Base-by-base conservation (phyloP, 371 early-diverging fungal genomes). In the Dipsacomyces acuminosporus region DNA sequence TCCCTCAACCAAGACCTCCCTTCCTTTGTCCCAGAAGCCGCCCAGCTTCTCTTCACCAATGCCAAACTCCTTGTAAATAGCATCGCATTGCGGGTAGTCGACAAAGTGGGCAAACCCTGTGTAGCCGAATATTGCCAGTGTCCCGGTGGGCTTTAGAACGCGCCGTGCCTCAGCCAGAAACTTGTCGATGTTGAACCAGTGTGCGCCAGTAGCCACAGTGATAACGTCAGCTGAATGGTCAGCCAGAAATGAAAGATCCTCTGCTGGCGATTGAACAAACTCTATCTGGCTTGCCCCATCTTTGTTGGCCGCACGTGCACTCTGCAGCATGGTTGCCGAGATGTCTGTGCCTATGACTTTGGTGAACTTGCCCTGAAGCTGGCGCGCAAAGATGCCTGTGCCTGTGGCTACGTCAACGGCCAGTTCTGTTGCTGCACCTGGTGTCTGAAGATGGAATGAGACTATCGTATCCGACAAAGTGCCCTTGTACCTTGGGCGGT, bases 91-190 rank as follows among this genome's bases (percentile, higher is more conserved):
- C 64, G 61, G 57, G 61, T 64, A 73, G 24, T 73, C 56, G 21
- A 67, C 61, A 48, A 84, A 72, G 38, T 64, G 49, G 20, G 66
- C 71, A 40, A 76, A 79, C 13, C 64, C 67, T 2, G 65, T 44
- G 61, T 87, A 88, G 0, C 82, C 78, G 48, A 82, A 78, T 13
- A 85, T 74, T 2, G 80, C 85, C 26, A 88, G 66, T 0, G 86
- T 85, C 7, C 87, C 87, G 2, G 51, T 57, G n/a, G 79, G 81
- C 45, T 79, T 82, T 22, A 88, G 78, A 20, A 85, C 80, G 8
- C 86, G 80, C 48, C 75, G 74, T 17, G 76, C 77, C 57, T 86
- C 85, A 7, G 64, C 55, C 41, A 79, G 76, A 63, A 86, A 86
- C 20, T 53, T 26, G 6, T 72, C 71, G 21, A 77, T 64, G 21